Evolutionary conservation across 768 basidiomycete species (phyloP), one percentile per base, ranked within the genome.

Genomic region (Tulasnella sp.): DNA sequence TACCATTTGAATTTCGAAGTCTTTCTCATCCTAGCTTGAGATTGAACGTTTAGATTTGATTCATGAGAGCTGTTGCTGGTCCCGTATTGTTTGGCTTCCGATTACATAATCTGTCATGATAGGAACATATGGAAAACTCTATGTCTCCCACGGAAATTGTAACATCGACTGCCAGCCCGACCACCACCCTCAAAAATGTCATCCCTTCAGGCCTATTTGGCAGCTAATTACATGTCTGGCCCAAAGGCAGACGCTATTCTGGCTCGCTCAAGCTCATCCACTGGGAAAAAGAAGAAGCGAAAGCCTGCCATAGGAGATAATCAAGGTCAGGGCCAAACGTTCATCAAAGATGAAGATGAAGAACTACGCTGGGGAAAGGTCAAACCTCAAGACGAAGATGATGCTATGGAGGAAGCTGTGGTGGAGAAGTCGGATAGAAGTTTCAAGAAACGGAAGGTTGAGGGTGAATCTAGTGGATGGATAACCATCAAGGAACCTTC

Each of bases 191-290:
- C 39, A 10, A 16, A 35, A 16, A 40, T 40, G 39, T 40, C 47
- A 7, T 54, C 57, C 3, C 73, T 92, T 69, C 81, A 89, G 63
- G 72, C 85, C 20, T 92, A 92, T 63, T 74, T 92, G 15, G 88
- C 88, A 0, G 75, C 81, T 57, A 88, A 86, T 56, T 98, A 98
- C 69, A 93, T 96, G 91, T 81, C 90, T 4, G 93, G 93, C 1
- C 79, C 88, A 0, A 98, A 96, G 61, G 90, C 92, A 2, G 93
- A 96, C 58, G 91, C 89, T 5, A 98, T 98, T 56, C 72, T 96
- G 6, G 71, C 90, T 3, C 77, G 77, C 39, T 64, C 74, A 0
- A 70, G 67, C 15, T 6, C 51, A 51, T 52, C 48, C 8, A 9
- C 40, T 15, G 27, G 39, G 2, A 67, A 69, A 0, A 73, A 72